Percentiles rank a stretch among this genome's conserved stretches.
These are phyloP conservation scores for Trichosporon ovoides DNA, from an alignment of 1,284 basidiomycete genomes.

Conservation along the genomic window DNA sequence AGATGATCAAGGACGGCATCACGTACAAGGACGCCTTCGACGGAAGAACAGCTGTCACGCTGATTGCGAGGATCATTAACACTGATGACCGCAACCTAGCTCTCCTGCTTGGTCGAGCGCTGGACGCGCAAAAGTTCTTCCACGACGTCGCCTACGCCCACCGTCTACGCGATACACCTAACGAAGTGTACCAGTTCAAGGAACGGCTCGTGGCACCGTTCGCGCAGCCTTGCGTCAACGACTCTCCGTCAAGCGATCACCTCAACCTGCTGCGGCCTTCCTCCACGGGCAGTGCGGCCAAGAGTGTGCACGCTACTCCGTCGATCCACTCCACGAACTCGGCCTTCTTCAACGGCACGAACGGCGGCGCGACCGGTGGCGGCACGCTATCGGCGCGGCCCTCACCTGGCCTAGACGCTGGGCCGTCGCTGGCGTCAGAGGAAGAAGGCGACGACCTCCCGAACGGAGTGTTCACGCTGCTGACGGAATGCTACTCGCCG, in stretches of 20 bases:
- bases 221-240: conserved; percentile 25
- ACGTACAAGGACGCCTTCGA: conserved; percentile 96
- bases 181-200: conserved; percentile 89
- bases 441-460: conserved; percentile 62
- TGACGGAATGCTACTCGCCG: conserved; percentile 97
- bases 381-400: not conserved
- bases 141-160: conserved; percentile 99
- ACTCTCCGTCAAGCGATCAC: conserved; percentile 27
- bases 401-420: conserved; percentile 3
- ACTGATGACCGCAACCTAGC: conserved; percentile 96
- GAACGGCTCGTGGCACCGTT: conserved; percentile 47
- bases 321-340: conserved; percentile 5
- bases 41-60: conserved; percentile 91
- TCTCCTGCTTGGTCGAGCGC: conserved; percentile 81
- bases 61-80: conserved; percentile 95
- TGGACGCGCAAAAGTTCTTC: conserved; percentile 98
- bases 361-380: not conserved
- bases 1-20: conserved; percentile 87
- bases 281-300: conserved; percentile 1
- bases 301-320: not conserved
- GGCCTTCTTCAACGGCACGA: not conserved
- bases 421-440: conserved; percentile 20
- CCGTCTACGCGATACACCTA: conserved; percentile 78
- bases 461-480: conserved; percentile 89
- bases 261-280: conserved; percentile 6